Evolutionary conservation across 225 moss, liverwort and hornwort species (phyloP), one percentile per base, ranked within the genome.

Genomic region (Neckera pumila): DNA sequence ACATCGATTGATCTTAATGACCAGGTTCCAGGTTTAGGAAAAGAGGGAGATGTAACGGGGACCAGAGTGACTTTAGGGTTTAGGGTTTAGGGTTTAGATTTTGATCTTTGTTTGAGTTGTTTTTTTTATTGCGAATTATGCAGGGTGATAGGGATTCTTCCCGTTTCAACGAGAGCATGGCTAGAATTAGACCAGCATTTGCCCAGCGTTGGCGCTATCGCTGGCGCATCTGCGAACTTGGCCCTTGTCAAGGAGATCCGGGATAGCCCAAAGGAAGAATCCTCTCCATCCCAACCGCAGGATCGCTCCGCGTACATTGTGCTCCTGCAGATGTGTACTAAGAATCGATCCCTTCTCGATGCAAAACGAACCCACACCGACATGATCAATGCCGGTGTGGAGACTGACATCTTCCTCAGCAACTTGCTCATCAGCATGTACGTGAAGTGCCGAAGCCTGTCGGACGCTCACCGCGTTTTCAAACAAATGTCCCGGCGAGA

Each of bases 371-470:
- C 89, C 19, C 93, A 92, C n/a, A n/a, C 82, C 4, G 85, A 89
- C 51, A 91, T 93, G 82, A 75, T 84, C 23, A 63, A 86, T 27
- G 86, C 89, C 34, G 93, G 92, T 38, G 76, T 92, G 51, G 71
- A 89, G 53, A 86, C 85, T n/a, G 93, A 94, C 91, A 63, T 81
- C 30, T 94, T 92, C 83, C 87, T 94, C n/a, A 88, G 72, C 88
- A 93, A 93, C 75, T 83, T 93, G 86, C 91, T 94, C 40, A 92
- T 94, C 65, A 86, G 88, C 73, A 93, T 93, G 93, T 94, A 92
- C 65, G 94, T 82, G 61, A 94, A 92, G 90, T 93, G 94, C 83
- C 86, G 89, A 66, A 91, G 90, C 86, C 71, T 93, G 65, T 57
- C 36, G 25, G 93, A 93, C 62, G 93, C 93, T 51, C 86, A 92